Base-by-base conservation (phyloP, 164 flowering plant species). In the Vitis amurensis region DNA sequence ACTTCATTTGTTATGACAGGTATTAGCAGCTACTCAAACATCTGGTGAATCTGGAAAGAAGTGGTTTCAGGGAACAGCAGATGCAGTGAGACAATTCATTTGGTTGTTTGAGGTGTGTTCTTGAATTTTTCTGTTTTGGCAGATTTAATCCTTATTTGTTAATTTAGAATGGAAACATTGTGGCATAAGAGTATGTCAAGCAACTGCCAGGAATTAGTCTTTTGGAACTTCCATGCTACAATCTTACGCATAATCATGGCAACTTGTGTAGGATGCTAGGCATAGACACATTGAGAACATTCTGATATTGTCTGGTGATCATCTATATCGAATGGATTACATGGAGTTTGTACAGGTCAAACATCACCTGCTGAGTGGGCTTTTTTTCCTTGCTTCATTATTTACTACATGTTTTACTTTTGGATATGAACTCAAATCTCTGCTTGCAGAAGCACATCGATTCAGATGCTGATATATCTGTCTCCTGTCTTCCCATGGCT, bases 61-160 rank as follows among this genome's bases (percentile, higher is more conserved):
- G 61, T 94, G 98, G 97, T 92, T 92, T 69, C 92, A 92, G 74
- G 97, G 97, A 72, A 90, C 97, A 49, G 95, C 95, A 49, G 95
- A 92, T 86, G 95, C 97, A 63, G 95, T 92, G 63, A 81, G 94
- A 73, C 80, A 87, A 78, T 93, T 93, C 60, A 80, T 67, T 56
- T 93, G 97, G 97, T 78, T 93, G 27, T 93, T 93, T 83, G 94
- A 91, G 94, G 98, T 87, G 60, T 2, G 71, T 73, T 1, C n/a
- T 11, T 53, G n/a, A 53, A 37, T 37, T 37, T 37, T 37, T 37
- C 44, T 37, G 44, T 37, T 37, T 6, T 37, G 44, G 44, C 44
- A 37, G 8, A 37, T 37, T 37, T 37, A 6, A 0, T 6, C 44
- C 8, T 37, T 37, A 37, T 37, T 37, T 37, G 44, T 37, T 37